A percentile compares a stretch with the other conserved stretches of the same genome.
Evolutionary conservation across 2,329 filamentous ascomycete species (phyloP).

Genomic region (Colletotrichum zoysiae): DNA sequence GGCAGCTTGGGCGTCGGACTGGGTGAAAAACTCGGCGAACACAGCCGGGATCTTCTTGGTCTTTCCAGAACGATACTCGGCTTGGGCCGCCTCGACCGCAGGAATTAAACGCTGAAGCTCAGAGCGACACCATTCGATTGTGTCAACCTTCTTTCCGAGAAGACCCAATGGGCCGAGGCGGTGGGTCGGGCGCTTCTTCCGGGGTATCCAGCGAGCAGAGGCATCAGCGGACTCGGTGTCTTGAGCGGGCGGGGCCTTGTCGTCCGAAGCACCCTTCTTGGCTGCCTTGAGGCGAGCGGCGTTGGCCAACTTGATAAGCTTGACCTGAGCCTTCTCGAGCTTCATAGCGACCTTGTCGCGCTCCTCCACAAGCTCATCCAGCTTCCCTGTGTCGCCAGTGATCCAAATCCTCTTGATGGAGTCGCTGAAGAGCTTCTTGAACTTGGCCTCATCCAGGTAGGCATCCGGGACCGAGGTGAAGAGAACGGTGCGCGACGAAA

Average conservation of each 20-base stretch:
- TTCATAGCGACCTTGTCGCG: conserved; percentile 84
- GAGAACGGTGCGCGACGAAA: conserved; percentile 91
- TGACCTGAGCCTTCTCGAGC: conserved; percentile 88
- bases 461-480: conserved; percentile 85
- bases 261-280: conserved; percentile 67
- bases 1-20: conserved; percentile 86
- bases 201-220: conserved; percentile 81
- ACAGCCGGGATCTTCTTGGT: conserved; percentile 78
- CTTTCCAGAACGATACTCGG: conserved; percentile 73
- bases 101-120: conserved; percentile 80
- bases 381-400: conserved; percentile 78
- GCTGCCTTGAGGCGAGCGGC: conserved; percentile 75
- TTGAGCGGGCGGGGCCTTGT: conserved; percentile 61
- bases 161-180: conserved; percentile 67
- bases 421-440: conserved; percentile 85
- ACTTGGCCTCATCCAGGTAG: conserved; percentile 81
- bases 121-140: conserved; percentile 87
- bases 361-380: conserved; percentile 85
- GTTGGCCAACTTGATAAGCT: conserved; percentile 85
- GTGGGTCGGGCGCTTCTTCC: conserved; percentile 82
- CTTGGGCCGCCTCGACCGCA: conserved; percentile 76
- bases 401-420: conserved; percentile 89
- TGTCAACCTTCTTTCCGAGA: conserved; percentile 89
- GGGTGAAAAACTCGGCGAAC: conserved; percentile 89
- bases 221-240: conserved; percentile 73